Evolutionary conservation across 148 eudicot genomes (phyloP).

Genomic region (Amaranthus cruentus): DNA sequence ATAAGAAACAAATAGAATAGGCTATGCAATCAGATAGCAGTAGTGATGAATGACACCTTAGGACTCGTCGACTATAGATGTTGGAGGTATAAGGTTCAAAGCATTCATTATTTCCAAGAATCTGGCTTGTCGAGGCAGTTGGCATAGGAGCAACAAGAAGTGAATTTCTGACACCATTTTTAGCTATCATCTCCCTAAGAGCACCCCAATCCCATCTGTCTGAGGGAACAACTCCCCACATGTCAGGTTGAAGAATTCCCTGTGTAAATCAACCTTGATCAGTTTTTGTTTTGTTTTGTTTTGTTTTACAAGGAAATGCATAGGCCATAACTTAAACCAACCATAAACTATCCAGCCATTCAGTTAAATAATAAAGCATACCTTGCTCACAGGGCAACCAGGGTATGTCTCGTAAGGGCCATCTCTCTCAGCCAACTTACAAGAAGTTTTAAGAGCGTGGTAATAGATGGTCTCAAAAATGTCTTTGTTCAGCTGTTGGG

Average conservation of each 20-base stretch:
- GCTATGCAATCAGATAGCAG: background rate
- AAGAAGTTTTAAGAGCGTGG: conserved; percentile 81
- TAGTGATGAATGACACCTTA: conserved; percentile 44
- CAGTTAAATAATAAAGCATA: conserved; percentile 16
- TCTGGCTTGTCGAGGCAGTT: conserved; percentile 96
- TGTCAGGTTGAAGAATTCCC: conserved; percentile 95
- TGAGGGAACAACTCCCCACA: conserved; percentile 92
- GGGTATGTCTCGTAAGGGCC: conserved; percentile 79
- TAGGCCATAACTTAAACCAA: background rate
- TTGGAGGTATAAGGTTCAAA: conserved; percentile 98
- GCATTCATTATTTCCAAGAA: conserved; percentile 96
- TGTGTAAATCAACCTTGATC: conserved; percentile 21
- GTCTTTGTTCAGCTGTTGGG: conserved; percentile 90
- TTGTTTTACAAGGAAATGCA: no score
- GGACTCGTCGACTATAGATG: conserved; percentile 87
- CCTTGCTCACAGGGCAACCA: conserved; percentile 95
- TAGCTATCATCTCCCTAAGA: conserved; percentile 61
- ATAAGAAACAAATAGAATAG: background rate
- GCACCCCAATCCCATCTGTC: conserved; percentile 82
- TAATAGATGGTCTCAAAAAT: conserved; percentile 95
- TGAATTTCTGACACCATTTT: conserved; percentile 79
- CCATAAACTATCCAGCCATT: background rate
- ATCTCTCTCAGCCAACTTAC: conserved; percentile 73
- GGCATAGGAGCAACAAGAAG: conserved; percentile 99
- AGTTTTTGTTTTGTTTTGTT: no score